Percentiles rank a stretch among this genome's conserved stretches.
These are phyloP conservation scores for Adansonia madagascariensis DNA, from an alignment of 441 rosid species.

Conservation along the genomic window DNA sequence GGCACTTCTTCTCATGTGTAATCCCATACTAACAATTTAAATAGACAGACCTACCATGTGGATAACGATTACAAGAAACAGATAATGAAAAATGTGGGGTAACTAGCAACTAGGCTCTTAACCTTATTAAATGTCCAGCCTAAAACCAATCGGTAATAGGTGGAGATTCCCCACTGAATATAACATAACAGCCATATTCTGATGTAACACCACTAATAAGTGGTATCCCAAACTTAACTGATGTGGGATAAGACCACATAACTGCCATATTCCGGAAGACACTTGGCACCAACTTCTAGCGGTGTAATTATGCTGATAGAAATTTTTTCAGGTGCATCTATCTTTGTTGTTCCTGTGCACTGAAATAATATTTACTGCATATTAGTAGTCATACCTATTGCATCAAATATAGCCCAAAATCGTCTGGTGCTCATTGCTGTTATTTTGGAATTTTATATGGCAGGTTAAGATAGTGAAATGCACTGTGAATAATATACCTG, in stretches of 20 bases:
- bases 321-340: not conserved
- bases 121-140: not conserved
- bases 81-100: not conserved
- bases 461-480: slow-evolving; percentile 71
- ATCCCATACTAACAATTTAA: not conserved
- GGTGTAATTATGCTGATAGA: not conserved
- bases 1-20: not conserved
- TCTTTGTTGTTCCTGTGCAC: slow-evolving; percentile 10
- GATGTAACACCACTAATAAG: too few species aligned
- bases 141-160: not conserved
- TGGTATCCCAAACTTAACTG: not conserved
- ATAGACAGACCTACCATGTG: not conserved
- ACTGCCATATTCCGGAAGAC: not conserved
- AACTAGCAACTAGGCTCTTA: not conserved
- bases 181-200: not conserved
- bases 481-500: slow-evolving; percentile 51
- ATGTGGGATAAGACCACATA: not conserved
- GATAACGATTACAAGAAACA: not conserved
- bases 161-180: not conserved
- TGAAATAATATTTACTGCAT: not conserved
- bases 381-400: not conserved
- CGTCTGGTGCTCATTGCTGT: slow-evolving; percentile 16
- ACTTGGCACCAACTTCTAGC: not conserved
- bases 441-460: slow-evolving; percentile 25
- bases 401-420: slow-evolving; percentile 10